Percentiles rank a stretch among this genome's conserved stretches.
Evolutionary conservation across 441 rosid genomes (phyloP).

Genomic region (Corymbia citriodora): DNA sequence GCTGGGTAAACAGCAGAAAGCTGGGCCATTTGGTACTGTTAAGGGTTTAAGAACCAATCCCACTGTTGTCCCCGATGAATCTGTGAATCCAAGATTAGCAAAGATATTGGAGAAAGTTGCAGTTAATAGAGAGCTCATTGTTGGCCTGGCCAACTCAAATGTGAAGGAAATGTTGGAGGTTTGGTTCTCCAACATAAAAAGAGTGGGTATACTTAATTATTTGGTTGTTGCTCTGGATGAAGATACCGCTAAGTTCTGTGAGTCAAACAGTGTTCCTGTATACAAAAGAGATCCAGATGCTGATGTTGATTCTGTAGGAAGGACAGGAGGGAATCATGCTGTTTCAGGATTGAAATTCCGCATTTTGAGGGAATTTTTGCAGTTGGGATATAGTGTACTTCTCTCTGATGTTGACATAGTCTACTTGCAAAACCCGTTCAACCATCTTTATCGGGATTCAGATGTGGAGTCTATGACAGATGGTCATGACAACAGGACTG

Average conservation of each 20-base stretch:
- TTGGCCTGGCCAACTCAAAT: conserved; percentile 5
- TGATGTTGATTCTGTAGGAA: neutral
- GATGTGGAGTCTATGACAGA: conserved; percentile 11
- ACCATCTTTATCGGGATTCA: conserved; percentile 5
- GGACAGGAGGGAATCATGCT: neutral
- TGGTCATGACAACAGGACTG: conserved; percentile 8
- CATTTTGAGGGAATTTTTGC: conserved; percentile 7
- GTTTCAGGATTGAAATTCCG: conserved; percentile 12
- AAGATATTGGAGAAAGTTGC: conserved; percentile 4
- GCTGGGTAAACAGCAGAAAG: neutral
- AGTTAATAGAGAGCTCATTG: conserved; percentile 2
- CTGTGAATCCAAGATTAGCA: conserved; percentile 10
- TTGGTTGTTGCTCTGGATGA: conserved; percentile 7
- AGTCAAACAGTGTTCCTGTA: neutral
- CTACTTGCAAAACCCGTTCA: conserved; percentile 8
- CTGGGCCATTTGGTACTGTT: conserved; percentile 5
- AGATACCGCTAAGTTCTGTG: conserved; percentile 1
- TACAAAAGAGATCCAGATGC: conserved; percentile 5
- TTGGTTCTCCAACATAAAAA: conserved; percentile 8
- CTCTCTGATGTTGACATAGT: conserved; percentile 7
- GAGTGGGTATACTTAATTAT: conserved; percentile 9
- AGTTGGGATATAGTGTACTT: conserved; percentile 8
- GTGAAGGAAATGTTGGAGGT: conserved; percentile 7
- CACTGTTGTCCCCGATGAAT: conserved; percentile 3
- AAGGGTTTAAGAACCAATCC: conserved; percentile 6